Base-by-base conservation (phyloP, 768 basidiomycete genomes). In the Psilocybe cyanescens region DNA sequence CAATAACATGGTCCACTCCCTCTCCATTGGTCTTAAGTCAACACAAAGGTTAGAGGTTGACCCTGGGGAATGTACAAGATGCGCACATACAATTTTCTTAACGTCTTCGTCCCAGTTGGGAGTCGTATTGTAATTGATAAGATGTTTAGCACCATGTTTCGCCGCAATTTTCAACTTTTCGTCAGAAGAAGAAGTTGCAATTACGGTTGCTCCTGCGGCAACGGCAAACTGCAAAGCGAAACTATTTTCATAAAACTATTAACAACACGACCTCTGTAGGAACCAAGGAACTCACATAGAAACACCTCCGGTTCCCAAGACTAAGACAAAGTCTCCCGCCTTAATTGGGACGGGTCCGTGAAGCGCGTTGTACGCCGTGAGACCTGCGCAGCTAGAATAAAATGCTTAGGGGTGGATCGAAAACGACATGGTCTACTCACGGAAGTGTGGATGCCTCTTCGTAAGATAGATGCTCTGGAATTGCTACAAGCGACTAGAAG, bases 371-470 rank as follows among this genome's bases (percentile, higher is more conserved):
- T 88, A 90, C 0, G 88, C 86, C 0, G 88, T 90, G 53, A 90
- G 65, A 8, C 81, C 87, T 2, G 86, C 86, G 60, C 83, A 86
- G 29, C 82, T 72, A 39, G 39, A 39, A n/a, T n/a, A 19, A 9
- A 14, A n/a, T 11, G 9, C 50, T n/a, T 49, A 51, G 33, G 9
- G 30, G 1, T 3, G 17, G n/a, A 9, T 4, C 11, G n/a, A 12
- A 30, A 30, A 7, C 35, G 17, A 17, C 16, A 29, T 4, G 44
- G 11, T 31, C 11, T 16, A 55, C 81, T 31, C 66, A 88, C 77
- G 87, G 85, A 4, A 91, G 74, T 24, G 87, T 87, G 0, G 89
- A 84, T 0, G 83, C 89, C 68, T 91, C 85, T 62, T 86, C 83
- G 64, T 83, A 87, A 2, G 80, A 81, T 17, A 90, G 77, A 68